Base-by-base conservation (phyloP, 2,329 filamentous ascomycete genomes). In the Ophiostoma populinum region DNA sequence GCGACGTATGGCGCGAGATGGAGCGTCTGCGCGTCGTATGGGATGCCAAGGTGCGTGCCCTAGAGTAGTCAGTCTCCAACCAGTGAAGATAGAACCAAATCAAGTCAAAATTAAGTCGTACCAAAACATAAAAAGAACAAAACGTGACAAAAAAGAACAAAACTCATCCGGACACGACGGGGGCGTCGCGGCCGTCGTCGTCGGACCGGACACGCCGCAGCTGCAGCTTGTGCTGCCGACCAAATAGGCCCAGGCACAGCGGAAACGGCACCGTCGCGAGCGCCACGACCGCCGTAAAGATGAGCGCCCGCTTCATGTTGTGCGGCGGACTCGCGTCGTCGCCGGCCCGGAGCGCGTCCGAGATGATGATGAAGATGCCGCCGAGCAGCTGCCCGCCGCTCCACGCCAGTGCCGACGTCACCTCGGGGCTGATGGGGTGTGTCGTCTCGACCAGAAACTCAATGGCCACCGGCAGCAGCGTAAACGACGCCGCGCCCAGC, bases 381-480 rank as follows among this genome's bases (percentile, higher is more conserved):
- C 90, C 90, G 1, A 92, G 56, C 7, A 94, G 55, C 59, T 95
- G 87, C 0, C 90, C 87, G 6, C 78, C 78, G 1, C 71, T 69
- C 90, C 90, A 95, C 48, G 78, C 80, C 16, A 92, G 62, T 19
- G 80, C 83, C 42, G 73, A 80, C 1, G 80, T 81, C 29, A 94
- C 69, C 55, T 92, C 87, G 0, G 90, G 86, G 26, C 74, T 77
- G 18, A 92, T 72, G 0, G 90, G 90, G 49, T 90, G 81, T 5
- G 80, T 85, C 40, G 93, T 68, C 53, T 95, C 83, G 34, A 81
- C 80, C 12, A 94, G 61, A 46, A 80, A 85, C 55, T 98, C 90
- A 33, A 95, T 67, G 6, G 75, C 80, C 24, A 93, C 69, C 3
- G 90, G 90, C 1, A 95, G 65, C 3, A 95, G 59, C 15, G 67